phyloP scores from a whole-genome alignment of 2,329 filamentous ascomycete genomes.

The Fusarium udum region DNA sequence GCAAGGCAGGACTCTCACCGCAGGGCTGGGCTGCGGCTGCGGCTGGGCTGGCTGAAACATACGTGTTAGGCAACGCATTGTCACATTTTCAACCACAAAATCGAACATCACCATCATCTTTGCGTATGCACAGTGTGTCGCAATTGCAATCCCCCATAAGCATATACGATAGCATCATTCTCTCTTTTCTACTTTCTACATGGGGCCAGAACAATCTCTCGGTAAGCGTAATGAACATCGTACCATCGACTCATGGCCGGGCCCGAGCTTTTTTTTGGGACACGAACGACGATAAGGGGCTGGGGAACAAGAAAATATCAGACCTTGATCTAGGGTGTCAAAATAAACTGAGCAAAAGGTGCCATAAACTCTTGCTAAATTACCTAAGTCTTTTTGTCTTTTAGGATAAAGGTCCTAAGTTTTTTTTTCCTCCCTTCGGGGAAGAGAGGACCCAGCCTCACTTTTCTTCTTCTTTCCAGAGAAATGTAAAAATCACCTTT shows the following conservation, averaged over 20 bases:
- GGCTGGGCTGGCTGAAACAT: slow-evolving; percentile 29
- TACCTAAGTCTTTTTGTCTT: background rate
- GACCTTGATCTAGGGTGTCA: background rate
- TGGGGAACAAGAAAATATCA: background rate
- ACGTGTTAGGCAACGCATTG: slow-evolving; percentile 15
- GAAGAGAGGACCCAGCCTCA: slow-evolving; percentile 10
- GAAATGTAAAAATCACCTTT: slow-evolving; percentile 10
- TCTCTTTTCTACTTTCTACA: background rate
- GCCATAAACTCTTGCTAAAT: rapidly evolving
- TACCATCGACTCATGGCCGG: slow-evolving; percentile 30
- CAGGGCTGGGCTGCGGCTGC: slow-evolving; percentile 9
- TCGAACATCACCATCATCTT: background rate
- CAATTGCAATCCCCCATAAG: background rate
- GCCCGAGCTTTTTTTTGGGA: slow-evolving; percentile 30
- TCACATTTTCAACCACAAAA: slow-evolving; percentile 9
- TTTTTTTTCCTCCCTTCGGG: background rate
- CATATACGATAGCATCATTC: slow-evolving; percentile 5
- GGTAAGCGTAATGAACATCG: slow-evolving; percentile 23
- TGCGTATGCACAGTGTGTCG: slow-evolving; percentile 22
- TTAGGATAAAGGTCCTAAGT: background rate
- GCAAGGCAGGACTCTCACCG: slow-evolving; percentile 2
- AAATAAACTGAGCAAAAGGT: background rate
- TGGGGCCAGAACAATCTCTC: slow-evolving; percentile 11
- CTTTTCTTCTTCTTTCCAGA: slow-evolving; percentile 2
- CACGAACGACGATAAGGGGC: slow-evolving; percentile 19